phyloP scores from a whole-genome alignment of 306 rosid genomes.

The Sicyos edulis region DNA sequence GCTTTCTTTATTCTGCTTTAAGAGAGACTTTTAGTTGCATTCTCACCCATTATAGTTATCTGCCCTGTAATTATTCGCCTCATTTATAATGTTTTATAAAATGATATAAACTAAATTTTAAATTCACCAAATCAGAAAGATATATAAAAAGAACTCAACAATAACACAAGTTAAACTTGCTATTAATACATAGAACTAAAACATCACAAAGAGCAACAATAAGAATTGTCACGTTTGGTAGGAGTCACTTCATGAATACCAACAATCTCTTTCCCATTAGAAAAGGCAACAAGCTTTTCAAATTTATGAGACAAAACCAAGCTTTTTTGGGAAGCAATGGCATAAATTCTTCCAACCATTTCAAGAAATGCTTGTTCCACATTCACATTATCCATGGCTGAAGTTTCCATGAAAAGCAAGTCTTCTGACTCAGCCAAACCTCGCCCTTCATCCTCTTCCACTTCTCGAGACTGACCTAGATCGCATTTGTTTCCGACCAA shows the following conservation, averaged over 20 bases:
- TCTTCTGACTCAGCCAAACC: constrained; percentile 54
- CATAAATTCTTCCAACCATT: constrained; percentile 62
- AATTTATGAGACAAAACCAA: constrained; percentile 42
- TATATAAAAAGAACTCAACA: too few species aligned
- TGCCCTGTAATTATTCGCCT: too few species aligned
- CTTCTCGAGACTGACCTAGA: constrained; percentile 57
- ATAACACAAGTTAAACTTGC: not conserved
- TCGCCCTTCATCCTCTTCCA: constrained; percentile 58
- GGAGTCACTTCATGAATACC: constrained; percentile 61
- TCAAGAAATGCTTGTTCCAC: constrained; percentile 72
- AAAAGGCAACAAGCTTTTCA: constrained; percentile 22
- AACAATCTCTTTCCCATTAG: constrained; percentile 47
- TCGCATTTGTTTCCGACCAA: constrained; percentile 75
- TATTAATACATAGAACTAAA: not conserved
- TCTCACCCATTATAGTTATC: too few species aligned
- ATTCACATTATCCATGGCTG: constrained; percentile 67
- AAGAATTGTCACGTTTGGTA: constrained; percentile 42
- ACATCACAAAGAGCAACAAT: constrained; percentile 30
- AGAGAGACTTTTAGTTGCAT: too few species aligned
- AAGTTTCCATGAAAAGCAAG: constrained; percentile 83
- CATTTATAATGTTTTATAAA: too few species aligned
- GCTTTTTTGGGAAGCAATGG: constrained; percentile 50
- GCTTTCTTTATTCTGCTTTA: too few species aligned
- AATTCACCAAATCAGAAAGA: too few species aligned
- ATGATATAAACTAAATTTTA: too few species aligned